Conservation (phyloP, 495 filamentous ascomycete species). For the Penicillium bovifimosum region DNA sequence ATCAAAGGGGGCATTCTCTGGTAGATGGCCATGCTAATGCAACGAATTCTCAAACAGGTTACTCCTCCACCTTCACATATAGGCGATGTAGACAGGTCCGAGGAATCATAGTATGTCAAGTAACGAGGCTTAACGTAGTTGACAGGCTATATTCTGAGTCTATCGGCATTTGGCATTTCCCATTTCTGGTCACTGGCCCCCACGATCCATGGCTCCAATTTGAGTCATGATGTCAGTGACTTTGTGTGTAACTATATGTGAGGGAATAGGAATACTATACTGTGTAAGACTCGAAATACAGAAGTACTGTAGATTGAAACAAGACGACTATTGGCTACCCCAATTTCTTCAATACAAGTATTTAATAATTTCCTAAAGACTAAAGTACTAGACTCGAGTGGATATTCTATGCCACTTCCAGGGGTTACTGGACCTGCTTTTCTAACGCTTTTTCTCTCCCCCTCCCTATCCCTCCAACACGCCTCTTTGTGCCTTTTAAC, state of each 20-base stretch:
- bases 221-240: conserved; percentile 15
- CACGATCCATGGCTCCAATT: not conserved
- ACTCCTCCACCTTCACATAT: not conserved
- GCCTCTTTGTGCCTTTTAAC: too few species aligned
- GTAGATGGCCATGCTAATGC: not conserved
- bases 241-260: not conserved
- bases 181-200: not conserved
- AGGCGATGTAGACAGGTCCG: too few species aligned
- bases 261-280: too few species aligned
- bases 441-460: conserved; percentile 2
- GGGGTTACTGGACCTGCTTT: conserved; percentile 15
- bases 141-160: not conserved
- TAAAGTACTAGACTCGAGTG: conserved; percentile 19
- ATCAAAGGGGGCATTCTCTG: too few species aligned
- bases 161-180: not conserved
- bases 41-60: not conserved
- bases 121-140: too few species aligned
- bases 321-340: not conserved
- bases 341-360: not conserved
- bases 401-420: conserved; percentile 28
- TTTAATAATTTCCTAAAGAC: not conserved
- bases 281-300: not conserved
- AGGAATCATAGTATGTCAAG: too few species aligned
- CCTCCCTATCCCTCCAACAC: not conserved
- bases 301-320: not conserved